Evolutionary conservation across 805 yeast genomes (phyloP).

Genomic region (Zygoascus bituminiphila): DNA sequence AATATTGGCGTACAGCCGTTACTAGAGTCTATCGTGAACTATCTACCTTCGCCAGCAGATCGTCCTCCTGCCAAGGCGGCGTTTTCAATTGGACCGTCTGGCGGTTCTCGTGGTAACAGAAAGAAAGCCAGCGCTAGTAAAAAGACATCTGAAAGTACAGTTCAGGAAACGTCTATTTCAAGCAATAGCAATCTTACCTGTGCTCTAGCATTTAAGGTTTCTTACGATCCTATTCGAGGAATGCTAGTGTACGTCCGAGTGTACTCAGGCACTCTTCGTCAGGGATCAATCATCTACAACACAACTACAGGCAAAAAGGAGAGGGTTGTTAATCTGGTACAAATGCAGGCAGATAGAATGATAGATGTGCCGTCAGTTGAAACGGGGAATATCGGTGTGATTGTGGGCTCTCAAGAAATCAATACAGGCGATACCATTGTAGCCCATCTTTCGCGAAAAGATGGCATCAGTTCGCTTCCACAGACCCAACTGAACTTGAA

Average conservation of each 20-base stretch:
- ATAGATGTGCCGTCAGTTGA: slow-evolving; percentile 55
- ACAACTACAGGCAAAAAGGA: slow-evolving; percentile 62
- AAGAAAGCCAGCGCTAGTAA: background rate
- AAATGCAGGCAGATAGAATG: slow-evolving; percentile 86
- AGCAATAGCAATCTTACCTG: slow-evolving; percentile 49
- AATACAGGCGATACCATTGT: slow-evolving; percentile 88
- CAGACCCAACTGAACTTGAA: slow-evolving; percentile 38
- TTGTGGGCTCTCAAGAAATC: slow-evolving; percentile 62
- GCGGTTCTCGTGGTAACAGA: slow-evolving; percentile 11
- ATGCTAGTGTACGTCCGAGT: slow-evolving; percentile 80
- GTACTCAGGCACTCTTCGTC: slow-evolving; percentile 67
- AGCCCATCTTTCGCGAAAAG: slow-evolving; percentile 47
- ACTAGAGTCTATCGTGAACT: slow-evolving; percentile 71
- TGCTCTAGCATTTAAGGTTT: slow-evolving; percentile 86
- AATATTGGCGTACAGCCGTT: slow-evolving; percentile 95
- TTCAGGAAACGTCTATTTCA: background rate
- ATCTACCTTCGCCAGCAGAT: slow-evolving; percentile 76
- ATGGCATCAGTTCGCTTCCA: slow-evolving; percentile 39
- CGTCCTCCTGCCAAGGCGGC: slow-evolving; percentile 44
- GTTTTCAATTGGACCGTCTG: slow-evolving; percentile 17
- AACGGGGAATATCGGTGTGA: slow-evolving; percentile 87
- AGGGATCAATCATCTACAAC: slow-evolving; percentile 56
- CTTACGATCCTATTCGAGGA: slow-evolving; percentile 73
- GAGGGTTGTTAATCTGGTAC: slow-evolving; percentile 56
- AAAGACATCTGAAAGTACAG: slow-evolving; percentile 4